phyloP scores from a whole-genome alignment of 495 filamentous ascomycete genomes.

The Penicillium manginii region DNA sequence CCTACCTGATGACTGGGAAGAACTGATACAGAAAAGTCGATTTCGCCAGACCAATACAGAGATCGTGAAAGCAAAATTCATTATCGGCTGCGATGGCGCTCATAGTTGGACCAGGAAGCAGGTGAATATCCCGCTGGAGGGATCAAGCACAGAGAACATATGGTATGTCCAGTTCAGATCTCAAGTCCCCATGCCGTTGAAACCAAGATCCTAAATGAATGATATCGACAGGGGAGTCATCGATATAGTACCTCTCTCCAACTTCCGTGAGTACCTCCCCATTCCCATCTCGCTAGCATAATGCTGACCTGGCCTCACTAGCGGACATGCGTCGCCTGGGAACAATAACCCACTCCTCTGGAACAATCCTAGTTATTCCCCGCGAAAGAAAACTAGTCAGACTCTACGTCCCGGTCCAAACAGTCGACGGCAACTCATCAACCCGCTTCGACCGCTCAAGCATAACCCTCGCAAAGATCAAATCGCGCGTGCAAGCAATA shows the following conservation, averaged over 20 bases:
- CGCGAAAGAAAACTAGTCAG: conserved; percentile 68
- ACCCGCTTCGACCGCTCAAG: conserved; percentile 51
- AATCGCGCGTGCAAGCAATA: conserved; percentile 62
- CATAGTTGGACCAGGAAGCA: conserved; percentile 65
- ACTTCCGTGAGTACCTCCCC: conserved; percentile 54
- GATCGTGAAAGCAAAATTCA: conserved; percentile 60
- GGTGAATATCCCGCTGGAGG: conserved; percentile 57
- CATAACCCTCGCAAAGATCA: conserved; percentile 62
- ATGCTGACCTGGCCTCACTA: conserved; percentile 2
- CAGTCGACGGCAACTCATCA: conserved; percentile 14
- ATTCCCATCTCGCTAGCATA: not conserved
- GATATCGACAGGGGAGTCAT: conserved; percentile 50
- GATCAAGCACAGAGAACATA: conserved; percentile 63
- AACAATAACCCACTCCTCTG: conserved; percentile 61
- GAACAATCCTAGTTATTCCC: conserved; percentile 69
- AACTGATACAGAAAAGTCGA: conserved; percentile 45
- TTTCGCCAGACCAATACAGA: conserved; percentile 37
- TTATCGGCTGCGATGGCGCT: conserved; percentile 70
- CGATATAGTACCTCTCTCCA: conserved; percentile 66
- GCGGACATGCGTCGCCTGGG: conserved; percentile 66
- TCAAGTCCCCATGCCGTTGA: not conserved
- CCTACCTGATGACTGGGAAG: conserved; percentile 57
- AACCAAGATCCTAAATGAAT: not conserved
- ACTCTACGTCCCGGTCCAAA: conserved; percentile 70
- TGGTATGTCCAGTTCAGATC: conserved; percentile 40